phyloP scores from a whole-genome alignment of 148 eudicot genomes.

The Fagopyrum tataricum region DNA sequence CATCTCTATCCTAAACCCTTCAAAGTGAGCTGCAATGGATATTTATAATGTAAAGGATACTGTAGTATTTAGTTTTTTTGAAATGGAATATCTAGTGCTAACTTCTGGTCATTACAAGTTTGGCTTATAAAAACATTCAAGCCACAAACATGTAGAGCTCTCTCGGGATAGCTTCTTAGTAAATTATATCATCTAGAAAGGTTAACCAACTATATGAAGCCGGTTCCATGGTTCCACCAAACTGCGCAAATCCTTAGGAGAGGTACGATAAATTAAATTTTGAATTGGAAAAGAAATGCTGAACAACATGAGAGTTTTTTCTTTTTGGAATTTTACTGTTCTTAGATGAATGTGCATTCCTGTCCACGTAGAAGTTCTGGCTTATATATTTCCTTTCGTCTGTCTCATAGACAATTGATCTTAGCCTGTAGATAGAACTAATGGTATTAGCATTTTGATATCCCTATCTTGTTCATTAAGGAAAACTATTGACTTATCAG shows the following conservation, averaged over 20 bases:
- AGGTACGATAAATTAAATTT: neutral
- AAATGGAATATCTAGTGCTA: neutral
- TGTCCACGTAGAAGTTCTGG: neutral
- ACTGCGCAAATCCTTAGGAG: neutral
- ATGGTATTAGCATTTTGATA: neutral
- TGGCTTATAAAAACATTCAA: neutral
- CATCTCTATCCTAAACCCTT: neutral
- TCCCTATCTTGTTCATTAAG: neutral
- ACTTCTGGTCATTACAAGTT: neutral
- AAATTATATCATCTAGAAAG: neutral
- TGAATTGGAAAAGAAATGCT: neutral
- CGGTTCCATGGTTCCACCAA: neutral
- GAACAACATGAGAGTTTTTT: neutral
- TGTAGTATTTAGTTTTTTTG: neutral
- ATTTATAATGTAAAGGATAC: neutral
- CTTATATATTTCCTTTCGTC: neutral
- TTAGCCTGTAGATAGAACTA: neutral
- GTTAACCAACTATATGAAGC: neutral
- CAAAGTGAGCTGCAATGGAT: neutral
- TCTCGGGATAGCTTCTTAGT: neutral
- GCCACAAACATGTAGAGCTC: neutral
- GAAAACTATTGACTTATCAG: neutral
- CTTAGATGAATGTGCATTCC: neutral
- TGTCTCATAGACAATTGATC: neutral
- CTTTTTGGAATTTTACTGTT: neutral